Conservation (phyloP, 208 protist species). For the Leishmania lainsoni region DNA sequence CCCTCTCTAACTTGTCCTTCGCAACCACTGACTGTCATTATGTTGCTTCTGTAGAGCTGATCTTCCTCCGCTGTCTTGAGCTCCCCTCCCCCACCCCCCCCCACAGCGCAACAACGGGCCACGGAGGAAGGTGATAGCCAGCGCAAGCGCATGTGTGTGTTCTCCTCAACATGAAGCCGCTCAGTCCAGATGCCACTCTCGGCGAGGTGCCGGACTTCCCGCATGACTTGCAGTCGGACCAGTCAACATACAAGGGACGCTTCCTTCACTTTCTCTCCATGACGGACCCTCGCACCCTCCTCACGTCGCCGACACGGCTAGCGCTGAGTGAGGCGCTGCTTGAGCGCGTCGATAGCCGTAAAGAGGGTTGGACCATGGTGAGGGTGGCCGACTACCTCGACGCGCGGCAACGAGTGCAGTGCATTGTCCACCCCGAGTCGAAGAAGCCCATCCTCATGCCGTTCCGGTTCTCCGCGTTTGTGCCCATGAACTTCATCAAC, state of each 20-base stretch:
- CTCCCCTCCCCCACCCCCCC: background rate
- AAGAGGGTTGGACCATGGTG: constrained; percentile 32
- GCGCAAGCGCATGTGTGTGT: background rate
- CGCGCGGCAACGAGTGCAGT: constrained; percentile 44
- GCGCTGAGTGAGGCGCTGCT: constrained; percentile 36
- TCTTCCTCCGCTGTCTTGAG: too few relatives aligned
- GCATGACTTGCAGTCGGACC: constrained; percentile 38
- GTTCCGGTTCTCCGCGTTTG: constrained; percentile 89
- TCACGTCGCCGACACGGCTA: constrained; percentile 43
- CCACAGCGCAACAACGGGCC: background rate
- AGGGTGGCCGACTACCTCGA: constrained; percentile 43
- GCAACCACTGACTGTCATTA: too few relatives aligned
- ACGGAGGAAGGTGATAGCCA: background rate
- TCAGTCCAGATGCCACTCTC: constrained; percentile 19
- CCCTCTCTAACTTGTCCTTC: background rate
- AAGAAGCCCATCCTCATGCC: constrained; percentile 66
- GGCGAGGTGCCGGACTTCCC: constrained; percentile 46
- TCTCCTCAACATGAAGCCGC: background rate
- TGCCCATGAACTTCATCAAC: constrained; percentile 89
- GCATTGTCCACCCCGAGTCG: constrained; percentile 86
- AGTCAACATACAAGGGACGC: constrained; percentile 46
- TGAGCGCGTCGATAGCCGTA: constrained; percentile 24
- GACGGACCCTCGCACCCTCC: constrained; percentile 56
- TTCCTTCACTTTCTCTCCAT: constrained; percentile 47
- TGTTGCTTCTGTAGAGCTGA: too few relatives aligned